These are phyloP conservation scores for Apiotrichum sp. DNA, from an alignment of 1,284 basidiomycete species.

Conservation along the genomic window DNA sequence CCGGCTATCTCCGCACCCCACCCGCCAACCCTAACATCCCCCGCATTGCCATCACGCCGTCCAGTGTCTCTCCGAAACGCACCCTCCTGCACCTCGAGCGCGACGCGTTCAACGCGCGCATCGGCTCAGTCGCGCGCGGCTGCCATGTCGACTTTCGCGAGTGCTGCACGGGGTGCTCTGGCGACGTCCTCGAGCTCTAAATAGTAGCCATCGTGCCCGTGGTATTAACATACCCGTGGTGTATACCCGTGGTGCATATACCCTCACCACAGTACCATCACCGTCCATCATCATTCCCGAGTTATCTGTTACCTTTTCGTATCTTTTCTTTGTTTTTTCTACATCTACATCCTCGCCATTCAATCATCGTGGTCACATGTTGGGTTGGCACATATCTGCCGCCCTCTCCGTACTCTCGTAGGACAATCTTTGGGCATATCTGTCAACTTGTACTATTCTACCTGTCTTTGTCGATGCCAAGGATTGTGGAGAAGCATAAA, in stretches of 20 bases:
- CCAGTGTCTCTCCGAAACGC: constrained; percentile 13
- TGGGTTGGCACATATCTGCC: neutral
- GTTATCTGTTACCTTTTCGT: too few species aligned
- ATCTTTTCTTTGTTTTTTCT: neutral
- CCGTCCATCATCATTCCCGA: too few species aligned
- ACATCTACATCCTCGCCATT: too few species aligned
- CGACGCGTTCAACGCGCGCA: constrained; percentile 6
- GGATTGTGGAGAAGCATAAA: neutral
- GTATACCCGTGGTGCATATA: too few species aligned
- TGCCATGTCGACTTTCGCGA: constrained; percentile 23
- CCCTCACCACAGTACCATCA: neutral
- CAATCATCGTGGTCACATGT: too few species aligned
- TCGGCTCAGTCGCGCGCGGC: constrained; percentile 3
- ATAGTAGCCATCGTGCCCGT: neutral
- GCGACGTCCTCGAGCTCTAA: constrained; percentile 30
- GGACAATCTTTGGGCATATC: constrained; percentile 5
- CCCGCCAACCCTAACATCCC: constrained; percentile 15
- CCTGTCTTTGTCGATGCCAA: neutral
- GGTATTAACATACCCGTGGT: neutral
- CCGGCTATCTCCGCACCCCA: constrained; percentile 15
- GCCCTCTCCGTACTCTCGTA: too few species aligned
- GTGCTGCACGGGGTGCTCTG: constrained; percentile 26
- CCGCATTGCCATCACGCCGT: constrained; percentile 14
- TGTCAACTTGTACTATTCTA: neutral
- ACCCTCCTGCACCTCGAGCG: constrained; percentile 8